Evolutionary conservation across 345 rosid genomes (phyloP).

Genomic region (Hypericum perforatum): DNA sequence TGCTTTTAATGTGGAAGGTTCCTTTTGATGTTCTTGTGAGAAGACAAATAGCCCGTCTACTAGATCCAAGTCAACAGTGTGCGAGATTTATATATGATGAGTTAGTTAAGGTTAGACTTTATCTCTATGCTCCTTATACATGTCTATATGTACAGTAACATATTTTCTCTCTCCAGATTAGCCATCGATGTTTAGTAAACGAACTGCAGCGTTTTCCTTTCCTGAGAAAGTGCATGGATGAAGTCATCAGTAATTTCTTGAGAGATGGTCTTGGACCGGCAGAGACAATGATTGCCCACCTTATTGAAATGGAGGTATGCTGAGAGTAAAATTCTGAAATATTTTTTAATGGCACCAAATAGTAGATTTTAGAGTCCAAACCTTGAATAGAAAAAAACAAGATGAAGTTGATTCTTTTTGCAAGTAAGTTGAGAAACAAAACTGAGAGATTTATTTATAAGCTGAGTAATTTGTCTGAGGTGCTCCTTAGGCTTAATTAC

Average conservation of each 20-base stretch:
- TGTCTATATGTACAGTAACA: slow-evolving; percentile 1
- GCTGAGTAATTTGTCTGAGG: not conserved
- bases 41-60: slow-evolving; percentile 82
- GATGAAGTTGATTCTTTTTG: not conserved
- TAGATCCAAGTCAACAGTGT: slow-evolving; percentile 95
- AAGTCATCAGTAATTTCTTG: slow-evolving; percentile 75
- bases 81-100: slow-evolving; percentile 95
- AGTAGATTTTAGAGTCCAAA: slow-evolving; percentile 1
- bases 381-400: not conserved
- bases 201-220: slow-evolving; percentile 80
- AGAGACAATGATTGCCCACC: slow-evolving; percentile 82
- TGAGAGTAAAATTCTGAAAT: not conserved
- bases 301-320: slow-evolving; percentile 87
- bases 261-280: slow-evolving; percentile 90
- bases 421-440: too few species aligned
- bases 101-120: slow-evolving; percentile 53
- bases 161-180: slow-evolving; percentile 47
- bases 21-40: slow-evolving; percentile 95
- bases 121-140: not conserved
- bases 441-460: not conserved
- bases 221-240: slow-evolving; percentile 86
- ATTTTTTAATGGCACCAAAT: not conserved
- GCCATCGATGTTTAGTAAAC: slow-evolving; percentile 67
- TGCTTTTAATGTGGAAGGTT: slow-evolving; percentile 36
- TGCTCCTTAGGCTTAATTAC: slow-evolving; percentile 2